phyloP scores from a whole-genome alignment of 805 yeast genomes.

The Jamesozyma piceae region DNA sequence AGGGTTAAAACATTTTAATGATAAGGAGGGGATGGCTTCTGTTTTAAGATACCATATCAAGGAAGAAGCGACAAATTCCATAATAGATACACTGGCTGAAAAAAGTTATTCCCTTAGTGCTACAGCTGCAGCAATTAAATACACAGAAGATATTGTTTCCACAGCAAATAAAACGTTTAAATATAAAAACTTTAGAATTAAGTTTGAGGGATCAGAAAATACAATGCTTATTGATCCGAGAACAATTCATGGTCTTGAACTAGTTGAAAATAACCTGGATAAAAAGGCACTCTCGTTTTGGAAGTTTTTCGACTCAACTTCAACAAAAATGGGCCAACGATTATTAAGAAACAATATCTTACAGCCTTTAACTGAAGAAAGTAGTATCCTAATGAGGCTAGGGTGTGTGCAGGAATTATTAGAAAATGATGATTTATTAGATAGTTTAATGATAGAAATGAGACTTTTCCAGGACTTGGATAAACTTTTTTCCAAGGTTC shows the following conservation, averaged over 20 bases:
- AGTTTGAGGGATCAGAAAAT: slow-evolving; percentile 32
- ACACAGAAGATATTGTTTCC: slow-evolving; percentile 12
- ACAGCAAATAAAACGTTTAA: slow-evolving; percentile 8
- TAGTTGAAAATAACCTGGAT: slow-evolving; percentile 30
- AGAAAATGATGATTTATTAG: slow-evolving; percentile 8
- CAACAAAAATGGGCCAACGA: slow-evolving; percentile 41
- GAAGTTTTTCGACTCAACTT: slow-evolving; percentile 32
- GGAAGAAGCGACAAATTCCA: slow-evolving; percentile 1
- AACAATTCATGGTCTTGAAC: slow-evolving; percentile 33
- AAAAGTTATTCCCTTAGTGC: slow-evolving; percentile 30
- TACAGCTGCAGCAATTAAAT: slow-evolving; percentile 26
- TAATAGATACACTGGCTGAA: slow-evolving; percentile 20
- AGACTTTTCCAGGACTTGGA: slow-evolving; percentile 34
- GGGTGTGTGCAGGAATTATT: slow-evolving; percentile 33
- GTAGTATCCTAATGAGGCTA: slow-evolving; percentile 30
- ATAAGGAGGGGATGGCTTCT: slow-evolving; percentile 18
- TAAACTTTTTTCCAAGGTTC: slow-evolving; percentile 31
- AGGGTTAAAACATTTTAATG: slow-evolving; percentile 21
- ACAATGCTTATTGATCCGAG: slow-evolving; percentile 36
- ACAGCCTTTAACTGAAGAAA: slow-evolving; percentile 39
- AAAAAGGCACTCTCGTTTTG: slow-evolving; percentile 29
- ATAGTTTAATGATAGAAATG: slow-evolving; percentile 17
- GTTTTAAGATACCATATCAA: slow-evolving; percentile 16
- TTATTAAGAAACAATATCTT: slow-evolving; percentile 34
- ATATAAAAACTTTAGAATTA: slow-evolving; percentile 31